Evolutionary conservation across 2,329 filamentous ascomycete species (phyloP).

Genomic region (Pochonia chlamydosporia): DNA sequence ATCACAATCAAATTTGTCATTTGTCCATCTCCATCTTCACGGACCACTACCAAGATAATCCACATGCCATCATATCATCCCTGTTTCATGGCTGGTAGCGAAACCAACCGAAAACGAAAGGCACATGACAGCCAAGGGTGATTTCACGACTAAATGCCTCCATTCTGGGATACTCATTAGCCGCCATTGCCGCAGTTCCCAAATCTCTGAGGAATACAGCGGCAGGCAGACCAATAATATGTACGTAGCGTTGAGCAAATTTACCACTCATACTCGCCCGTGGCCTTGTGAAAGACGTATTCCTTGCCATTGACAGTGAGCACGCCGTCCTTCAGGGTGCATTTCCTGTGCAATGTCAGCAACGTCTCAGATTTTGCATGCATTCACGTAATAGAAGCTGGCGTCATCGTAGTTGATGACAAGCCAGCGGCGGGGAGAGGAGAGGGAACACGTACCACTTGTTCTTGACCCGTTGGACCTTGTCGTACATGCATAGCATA

Average conservation of each 20-base stretch:
- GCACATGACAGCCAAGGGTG: too few relatives aligned
- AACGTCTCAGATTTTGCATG: not conserved
- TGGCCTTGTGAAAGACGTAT: slow-evolving; percentile 96
- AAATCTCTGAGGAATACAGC: not conserved
- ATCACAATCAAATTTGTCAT: not conserved
- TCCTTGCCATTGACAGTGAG: slow-evolving; percentile 91
- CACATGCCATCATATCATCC: too few relatives aligned
- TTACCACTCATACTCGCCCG: slow-evolving; percentile 97
- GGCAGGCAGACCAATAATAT: not conserved
- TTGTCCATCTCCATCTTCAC: not conserved
- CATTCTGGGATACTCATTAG: not conserved
- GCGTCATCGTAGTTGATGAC: too few relatives aligned
- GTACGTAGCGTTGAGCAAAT: not conserved
- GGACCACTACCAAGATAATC: not conserved
- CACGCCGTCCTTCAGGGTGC: slow-evolving; percentile 93
- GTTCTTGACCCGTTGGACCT: slow-evolving; percentile 98
- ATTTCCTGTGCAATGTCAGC: slow-evolving; percentile 63
- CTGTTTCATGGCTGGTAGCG: too few relatives aligned
- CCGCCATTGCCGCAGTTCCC: not conserved
- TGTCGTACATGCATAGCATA: slow-evolving; percentile 99
- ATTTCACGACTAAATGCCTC: too few relatives aligned
- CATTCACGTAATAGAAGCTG: too few relatives aligned
- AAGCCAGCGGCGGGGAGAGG: slow-evolving; percentile 1
- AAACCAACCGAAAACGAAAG: too few relatives aligned
- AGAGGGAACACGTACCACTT: slow-evolving; percentile 62